Evolutionary conservation across 768 basidiomycete genomes (phyloP).

Genomic region (Leccinum incarnatum): DNA sequence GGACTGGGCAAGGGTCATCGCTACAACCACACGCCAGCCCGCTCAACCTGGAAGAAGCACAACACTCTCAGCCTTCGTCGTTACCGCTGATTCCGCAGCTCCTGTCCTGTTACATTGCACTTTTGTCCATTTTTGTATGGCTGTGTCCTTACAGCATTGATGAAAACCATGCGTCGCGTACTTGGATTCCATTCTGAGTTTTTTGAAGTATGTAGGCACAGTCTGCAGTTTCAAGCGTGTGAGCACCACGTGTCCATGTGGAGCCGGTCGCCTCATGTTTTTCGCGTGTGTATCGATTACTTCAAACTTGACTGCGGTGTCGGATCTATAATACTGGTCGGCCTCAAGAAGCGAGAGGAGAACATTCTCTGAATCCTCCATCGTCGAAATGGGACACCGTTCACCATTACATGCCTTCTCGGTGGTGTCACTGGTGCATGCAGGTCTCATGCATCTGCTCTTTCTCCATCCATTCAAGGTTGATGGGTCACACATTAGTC

Average conservation of each 20-base stretch:
- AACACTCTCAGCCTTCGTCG: slow-evolving; percentile 93
- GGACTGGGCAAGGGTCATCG: slow-evolving; percentile 95
- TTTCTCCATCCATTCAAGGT: slow-evolving; percentile 1
- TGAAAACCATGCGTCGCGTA: slow-evolving; percentile 13
- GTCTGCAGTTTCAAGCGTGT: neutral
- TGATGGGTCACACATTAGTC: neutral
- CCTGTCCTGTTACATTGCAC: slow-evolving; percentile 10
- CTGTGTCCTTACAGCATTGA: slow-evolving; percentile 14
- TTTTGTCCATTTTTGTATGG: slow-evolving; percentile 30
- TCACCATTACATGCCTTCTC: slow-evolving; percentile 16
- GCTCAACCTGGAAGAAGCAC: slow-evolving; percentile 96
- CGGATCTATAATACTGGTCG: neutral
- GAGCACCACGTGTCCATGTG: neutral
- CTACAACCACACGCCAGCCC: slow-evolving; percentile 89
- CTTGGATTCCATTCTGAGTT: neutral
- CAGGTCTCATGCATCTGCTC: slow-evolving; percentile 3
- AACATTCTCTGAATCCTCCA: slow-evolving; percentile 8
- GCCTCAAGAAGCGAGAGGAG: neutral
- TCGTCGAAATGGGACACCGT: slow-evolving; percentile 12
- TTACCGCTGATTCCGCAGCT: slow-evolving; percentile 57
- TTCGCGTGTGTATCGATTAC: slow-evolving; percentile 16
- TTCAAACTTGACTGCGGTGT: slow-evolving; percentile 13
- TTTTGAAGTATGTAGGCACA: neutral
- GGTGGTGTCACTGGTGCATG: slow-evolving; percentile 14
- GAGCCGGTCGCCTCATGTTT: slow-evolving; percentile 16